Evolutionary conservation across 345 rosid species (phyloP).

Genomic region (Corchorus olitorius): DNA sequence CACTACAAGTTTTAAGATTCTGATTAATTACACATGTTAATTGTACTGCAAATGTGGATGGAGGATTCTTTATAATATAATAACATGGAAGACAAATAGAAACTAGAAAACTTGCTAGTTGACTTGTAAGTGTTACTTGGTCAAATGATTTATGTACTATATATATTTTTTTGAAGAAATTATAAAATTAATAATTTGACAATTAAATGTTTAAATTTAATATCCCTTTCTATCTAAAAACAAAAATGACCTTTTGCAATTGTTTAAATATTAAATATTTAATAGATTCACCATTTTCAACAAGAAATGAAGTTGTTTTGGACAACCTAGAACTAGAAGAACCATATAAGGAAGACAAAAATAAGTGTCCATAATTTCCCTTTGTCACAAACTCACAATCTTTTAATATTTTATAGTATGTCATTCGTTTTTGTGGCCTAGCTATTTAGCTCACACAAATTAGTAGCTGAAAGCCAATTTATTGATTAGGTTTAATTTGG

Average conservation of each 20-base stretch:
- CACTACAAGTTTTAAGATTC: too few relatives aligned
- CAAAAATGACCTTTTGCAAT: neutral
- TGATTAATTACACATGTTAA: neutral
- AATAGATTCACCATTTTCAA: neutral
- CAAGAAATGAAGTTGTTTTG: too few relatives aligned
- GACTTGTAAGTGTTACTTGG: conserved; percentile 17
- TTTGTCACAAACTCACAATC: neutral
- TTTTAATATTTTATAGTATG: neutral
- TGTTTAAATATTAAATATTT: neutral
- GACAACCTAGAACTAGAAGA: neutral
- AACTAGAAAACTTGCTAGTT: neutral
- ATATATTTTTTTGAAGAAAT: too few relatives aligned
- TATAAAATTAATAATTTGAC: too few relatives aligned
- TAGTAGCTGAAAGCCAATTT: neutral
- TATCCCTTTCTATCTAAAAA: neutral
- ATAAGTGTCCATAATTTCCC: neutral
- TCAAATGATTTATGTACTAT: neutral
- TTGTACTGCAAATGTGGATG: neutral
- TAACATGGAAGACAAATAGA: neutral
- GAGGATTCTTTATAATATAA: neutral
- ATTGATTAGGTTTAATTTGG: neutral
- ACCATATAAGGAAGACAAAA: neutral
- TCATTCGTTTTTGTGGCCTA: neutral
- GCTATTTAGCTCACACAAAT: neutral
- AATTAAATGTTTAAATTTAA: too few relatives aligned